Base-by-base conservation (phyloP, 1,284 basidiomycete genomes). In the Neolentinus lepideus region DNA sequence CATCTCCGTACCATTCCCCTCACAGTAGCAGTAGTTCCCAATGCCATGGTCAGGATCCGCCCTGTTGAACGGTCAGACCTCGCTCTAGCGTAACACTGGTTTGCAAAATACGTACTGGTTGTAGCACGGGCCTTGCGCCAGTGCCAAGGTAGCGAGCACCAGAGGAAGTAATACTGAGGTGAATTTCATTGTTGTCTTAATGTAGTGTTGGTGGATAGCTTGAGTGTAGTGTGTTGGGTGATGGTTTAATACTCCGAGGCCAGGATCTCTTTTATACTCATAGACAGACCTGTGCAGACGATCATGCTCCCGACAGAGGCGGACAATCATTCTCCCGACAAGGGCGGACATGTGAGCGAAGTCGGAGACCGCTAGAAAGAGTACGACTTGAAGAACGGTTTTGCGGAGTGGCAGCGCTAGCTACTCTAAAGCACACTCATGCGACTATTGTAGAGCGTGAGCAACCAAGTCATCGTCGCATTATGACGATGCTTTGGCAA, bases 1-100 rank as follows among this genome's bases (percentile, higher is more conserved):
- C 12, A 9, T 50, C 3, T 4, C 9, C 47, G 22, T 21, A 50
- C 47, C 47, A 21, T 50, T 29, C 9, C 47, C 47, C 22, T 50
- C 47, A 21, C 47, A 50, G 47, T 26, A 50, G 47, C 47, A 50
- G 22, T 50, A 50, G 47, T 50, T 50, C 4, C 47, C 47, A 11
- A 50, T 50, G 19, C 47, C 47, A 22, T 50, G 9, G 47, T 50
- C 47, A 29, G 47, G 47, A 50, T 50, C 47, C 6, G 47, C 47
- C 27, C 47, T 50, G 47, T 29, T 6, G 14, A 19, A 25, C 11
- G 47, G 16, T 50, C 16, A 46, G 43, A 24, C 11, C 19, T 43
- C 6, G 19, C 12, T 3, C 12, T n/a, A 6, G 8, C 12, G 19
- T 21, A 43, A n/a, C 8, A 6, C 6, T 43, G 19, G n/a, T 16